Evolutionary conservation across 2,329 filamentous ascomycete species (phyloP).

Genomic region (Cadophora luteo-olivacea): DNA sequence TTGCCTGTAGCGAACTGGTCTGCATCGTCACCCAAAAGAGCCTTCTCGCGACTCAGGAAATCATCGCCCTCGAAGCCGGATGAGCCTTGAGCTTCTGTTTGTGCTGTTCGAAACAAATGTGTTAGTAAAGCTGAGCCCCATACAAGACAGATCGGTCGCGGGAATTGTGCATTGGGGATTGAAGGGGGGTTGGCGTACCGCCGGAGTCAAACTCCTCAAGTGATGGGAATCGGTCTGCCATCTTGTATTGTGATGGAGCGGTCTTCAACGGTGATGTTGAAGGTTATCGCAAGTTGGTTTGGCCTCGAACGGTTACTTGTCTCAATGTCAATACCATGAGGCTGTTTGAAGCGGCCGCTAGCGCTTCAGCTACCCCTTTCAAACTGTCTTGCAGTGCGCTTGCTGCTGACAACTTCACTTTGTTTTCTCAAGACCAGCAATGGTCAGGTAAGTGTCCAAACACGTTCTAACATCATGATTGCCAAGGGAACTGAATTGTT

Average conservation of each 20-base stretch:
- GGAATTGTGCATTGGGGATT: not conserved
- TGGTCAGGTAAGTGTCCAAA: not conserved
- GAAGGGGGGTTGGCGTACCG: slow-evolving; percentile 43
- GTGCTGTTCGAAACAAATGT: slow-evolving; percentile 56
- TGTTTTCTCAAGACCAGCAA: not conserved
- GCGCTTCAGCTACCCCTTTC: not conserved
- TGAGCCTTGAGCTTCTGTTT: slow-evolving; percentile 63
- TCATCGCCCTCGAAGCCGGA: slow-evolving; percentile 67
- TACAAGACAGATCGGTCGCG: slow-evolving; percentile 6
- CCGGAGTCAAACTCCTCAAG: slow-evolving; percentile 65
- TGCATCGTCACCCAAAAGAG: slow-evolving; percentile 87
- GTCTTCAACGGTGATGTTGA: slow-evolving; percentile 23
- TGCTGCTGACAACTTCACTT: not conserved
- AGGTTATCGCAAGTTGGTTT: slow-evolving; percentile 15
- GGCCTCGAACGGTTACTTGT: not conserved
- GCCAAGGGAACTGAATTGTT: not conserved
- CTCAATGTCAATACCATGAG: slow-evolving; percentile 5
- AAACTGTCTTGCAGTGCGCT: not conserved
- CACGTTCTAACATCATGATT: not conserved
- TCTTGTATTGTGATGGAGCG: slow-evolving; percentile 39
- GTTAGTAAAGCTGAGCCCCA: slow-evolving; percentile 28
- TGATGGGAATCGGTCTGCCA: slow-evolving; percentile 66
- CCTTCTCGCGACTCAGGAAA: slow-evolving; percentile 92
- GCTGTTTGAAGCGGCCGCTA: slow-evolving; percentile 10
- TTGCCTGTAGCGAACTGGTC: slow-evolving; percentile 83